phyloP scores from a whole-genome alignment of 208 protist genomes.

The Leishmania lainsoni region DNA sequence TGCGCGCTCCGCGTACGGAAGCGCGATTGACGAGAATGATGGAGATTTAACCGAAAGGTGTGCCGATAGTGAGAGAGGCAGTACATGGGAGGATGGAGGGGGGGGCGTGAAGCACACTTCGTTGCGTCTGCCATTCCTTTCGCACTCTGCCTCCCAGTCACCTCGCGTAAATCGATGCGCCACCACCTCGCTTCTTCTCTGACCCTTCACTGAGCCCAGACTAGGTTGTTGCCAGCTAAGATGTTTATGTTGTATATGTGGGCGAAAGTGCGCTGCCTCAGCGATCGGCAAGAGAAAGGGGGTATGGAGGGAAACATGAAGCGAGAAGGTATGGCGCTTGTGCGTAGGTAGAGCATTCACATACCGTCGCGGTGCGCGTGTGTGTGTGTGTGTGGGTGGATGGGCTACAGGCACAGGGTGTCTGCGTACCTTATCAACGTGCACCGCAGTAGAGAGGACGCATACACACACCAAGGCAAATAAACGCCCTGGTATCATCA shows the following conservation, averaged over 20 bases:
- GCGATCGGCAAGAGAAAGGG: not conserved
- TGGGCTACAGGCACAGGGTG: no score
- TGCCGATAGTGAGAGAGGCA: not conserved
- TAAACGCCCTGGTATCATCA: not conserved
- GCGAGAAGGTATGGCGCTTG: not conserved
- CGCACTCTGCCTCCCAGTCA: not conserved
- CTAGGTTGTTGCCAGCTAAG: not conserved
- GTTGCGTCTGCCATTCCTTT: not conserved
- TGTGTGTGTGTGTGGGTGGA: not conserved
- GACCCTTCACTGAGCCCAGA: not conserved
- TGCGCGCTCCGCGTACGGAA: not conserved
- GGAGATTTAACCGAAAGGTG: not conserved
- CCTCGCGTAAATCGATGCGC: not conserved
- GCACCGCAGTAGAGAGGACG: not conserved
- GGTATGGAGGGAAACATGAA: not conserved
- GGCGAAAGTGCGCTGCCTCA: not conserved
- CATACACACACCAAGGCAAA: not conserved
- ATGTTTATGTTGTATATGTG: not conserved
- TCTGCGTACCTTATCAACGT: not conserved
- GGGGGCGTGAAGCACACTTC: not conserved
- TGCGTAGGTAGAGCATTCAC: not conserved
- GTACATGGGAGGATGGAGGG: not conserved
- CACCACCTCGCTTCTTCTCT: conserved; percentile 2
- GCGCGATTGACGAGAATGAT: not conserved
- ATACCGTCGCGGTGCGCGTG: not conserved